Conservation (phyloP, 139 green algal species). For the Axilococcus clingmanii region DNA sequence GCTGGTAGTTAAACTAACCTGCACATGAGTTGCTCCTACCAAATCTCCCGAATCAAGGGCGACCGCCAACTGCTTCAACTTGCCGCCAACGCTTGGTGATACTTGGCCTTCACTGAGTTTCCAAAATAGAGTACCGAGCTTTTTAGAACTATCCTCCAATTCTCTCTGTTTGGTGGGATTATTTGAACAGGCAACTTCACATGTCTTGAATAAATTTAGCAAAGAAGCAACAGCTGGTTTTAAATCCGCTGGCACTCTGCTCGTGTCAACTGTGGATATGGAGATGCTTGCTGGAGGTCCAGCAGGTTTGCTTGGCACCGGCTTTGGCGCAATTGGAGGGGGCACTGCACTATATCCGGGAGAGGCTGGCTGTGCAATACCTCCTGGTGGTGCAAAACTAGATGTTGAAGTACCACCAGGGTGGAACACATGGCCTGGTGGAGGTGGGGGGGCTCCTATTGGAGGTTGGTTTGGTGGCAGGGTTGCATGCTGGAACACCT, state of each 20-base stretch:
- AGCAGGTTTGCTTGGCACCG: constrained; percentile 30
- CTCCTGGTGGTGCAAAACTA: not conserved
- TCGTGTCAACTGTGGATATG: constrained; percentile 56
- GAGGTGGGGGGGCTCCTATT: constrained; percentile 12
- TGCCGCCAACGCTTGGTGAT: constrained; percentile 44
- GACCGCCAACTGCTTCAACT: constrained; percentile 68
- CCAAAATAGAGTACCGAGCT: constrained; percentile 83
- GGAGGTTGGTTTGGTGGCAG: not conserved
- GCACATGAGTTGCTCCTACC: constrained; percentile 57
- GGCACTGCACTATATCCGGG: not conserved
- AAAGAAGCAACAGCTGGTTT: constrained; percentile 54
- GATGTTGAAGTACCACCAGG: constrained; percentile 2
- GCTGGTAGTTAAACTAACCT: constrained; percentile 80
- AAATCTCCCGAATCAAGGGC: constrained; percentile 76
- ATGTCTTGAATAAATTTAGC: constrained; percentile 51
- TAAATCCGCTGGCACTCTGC: constrained; percentile 42
- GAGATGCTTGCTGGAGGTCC: constrained; percentile 65
- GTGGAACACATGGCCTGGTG: constrained; percentile 11
- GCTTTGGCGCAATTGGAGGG: constrained; percentile 5
- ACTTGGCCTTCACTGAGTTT: constrained; percentile 75
- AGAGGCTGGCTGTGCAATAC: constrained; percentile 14
- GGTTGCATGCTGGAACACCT: not conserved
- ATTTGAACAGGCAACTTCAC: constrained; percentile 8
- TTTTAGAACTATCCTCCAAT: constrained; percentile 89
- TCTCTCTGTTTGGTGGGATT: constrained; percentile 71